These are phyloP conservation scores for Dictyostelium intermedium DNA, from an alignment of 78 protist genomes.

Conservation along the genomic window DNA sequence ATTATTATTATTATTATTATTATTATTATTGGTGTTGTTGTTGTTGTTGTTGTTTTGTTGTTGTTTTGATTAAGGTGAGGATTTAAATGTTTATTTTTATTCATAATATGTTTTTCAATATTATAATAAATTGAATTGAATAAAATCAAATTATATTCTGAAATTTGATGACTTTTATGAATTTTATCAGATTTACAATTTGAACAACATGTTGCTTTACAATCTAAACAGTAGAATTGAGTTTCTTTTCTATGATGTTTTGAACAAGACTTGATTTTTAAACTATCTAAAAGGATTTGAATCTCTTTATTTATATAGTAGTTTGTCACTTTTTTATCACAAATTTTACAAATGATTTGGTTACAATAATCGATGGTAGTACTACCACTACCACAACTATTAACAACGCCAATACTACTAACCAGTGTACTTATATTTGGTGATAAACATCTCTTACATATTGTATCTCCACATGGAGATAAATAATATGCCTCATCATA, in stretches of 20 bases:
- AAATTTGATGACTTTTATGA: background rate
- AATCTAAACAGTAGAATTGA: background rate
- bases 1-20: no score
- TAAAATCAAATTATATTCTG: background rate
- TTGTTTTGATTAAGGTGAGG: no score
- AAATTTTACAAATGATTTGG: background rate
- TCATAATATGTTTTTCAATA: background rate
- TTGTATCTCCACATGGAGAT: background rate
- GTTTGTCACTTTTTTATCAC: background rate
- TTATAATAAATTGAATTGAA: background rate
- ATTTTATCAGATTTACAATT: background rate
- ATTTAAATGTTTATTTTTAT: background rate
- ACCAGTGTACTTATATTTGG: background rate
- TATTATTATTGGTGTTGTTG: no score
- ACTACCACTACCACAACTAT: background rate
- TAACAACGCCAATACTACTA: background rate
- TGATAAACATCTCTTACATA: background rate
- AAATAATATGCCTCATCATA: background rate
- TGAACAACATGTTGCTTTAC: background rate
- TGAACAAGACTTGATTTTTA: background rate
- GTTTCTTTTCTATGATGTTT: slow-evolving; percentile 13
- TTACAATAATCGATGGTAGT: background rate
- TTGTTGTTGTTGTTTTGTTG: no score
- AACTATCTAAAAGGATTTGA: background rate
- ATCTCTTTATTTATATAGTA: background rate